phyloP scores from a whole-genome alignment of 2,329 filamentous ascomycete genomes.

The Sclerotiophoma versabilis region DNA sequence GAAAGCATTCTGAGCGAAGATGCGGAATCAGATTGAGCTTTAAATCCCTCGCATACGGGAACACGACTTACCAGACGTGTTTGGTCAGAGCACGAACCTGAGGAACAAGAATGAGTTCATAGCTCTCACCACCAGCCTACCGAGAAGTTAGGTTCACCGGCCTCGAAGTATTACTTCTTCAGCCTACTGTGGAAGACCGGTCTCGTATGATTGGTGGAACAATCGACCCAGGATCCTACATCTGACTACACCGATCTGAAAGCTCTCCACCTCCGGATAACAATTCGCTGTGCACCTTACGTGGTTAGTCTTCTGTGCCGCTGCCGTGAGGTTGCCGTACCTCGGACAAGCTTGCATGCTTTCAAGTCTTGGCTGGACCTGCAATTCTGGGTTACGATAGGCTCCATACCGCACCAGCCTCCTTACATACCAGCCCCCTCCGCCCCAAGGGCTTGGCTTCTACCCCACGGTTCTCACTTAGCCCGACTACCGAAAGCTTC shows the following conservation, averaged over 20 bases:
- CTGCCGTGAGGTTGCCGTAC: neutral
- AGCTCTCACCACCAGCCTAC: neutral
- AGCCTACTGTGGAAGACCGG: neutral
- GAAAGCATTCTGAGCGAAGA: constrained; percentile 41
- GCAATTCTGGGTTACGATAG: neutral
- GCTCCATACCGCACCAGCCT: constrained; percentile 1
- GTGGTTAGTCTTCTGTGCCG: neutral
- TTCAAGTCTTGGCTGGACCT: neutral
- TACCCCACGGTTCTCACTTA: neutral
- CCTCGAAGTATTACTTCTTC: neutral
- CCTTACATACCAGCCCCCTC: neutral
- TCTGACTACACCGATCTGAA: neutral
- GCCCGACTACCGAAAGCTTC: constrained; percentile 6
- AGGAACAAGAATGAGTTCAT: neutral
- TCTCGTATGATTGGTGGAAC: constrained; percentile 13
- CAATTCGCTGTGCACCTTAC: neutral
- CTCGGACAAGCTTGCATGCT: neutral
- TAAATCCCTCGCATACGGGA: neutral
- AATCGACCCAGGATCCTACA: constrained; percentile 2
- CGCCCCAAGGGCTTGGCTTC: constrained; percentile 2
- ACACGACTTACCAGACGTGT: neutral
- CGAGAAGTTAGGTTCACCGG: neutral
- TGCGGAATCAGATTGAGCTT: constrained; percentile 33
- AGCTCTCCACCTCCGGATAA: constrained; percentile 4
- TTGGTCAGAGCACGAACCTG: neutral